Evolutionary conservation across 139 green algal species (phyloP).

Genomic region (Chlorella ohadii): DNA sequence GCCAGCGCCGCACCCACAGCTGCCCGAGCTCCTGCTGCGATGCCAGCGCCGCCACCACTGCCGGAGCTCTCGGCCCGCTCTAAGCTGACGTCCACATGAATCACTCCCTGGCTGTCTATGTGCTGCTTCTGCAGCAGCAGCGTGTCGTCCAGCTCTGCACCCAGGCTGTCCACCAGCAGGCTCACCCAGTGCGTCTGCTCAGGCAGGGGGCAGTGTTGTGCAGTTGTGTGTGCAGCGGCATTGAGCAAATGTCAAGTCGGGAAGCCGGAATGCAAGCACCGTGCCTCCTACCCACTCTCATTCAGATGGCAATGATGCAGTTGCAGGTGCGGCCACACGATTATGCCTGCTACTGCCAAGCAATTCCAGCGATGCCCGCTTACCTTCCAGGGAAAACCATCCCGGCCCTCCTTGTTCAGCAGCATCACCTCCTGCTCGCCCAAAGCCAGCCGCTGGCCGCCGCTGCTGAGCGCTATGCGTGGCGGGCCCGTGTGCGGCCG

Average conservation of each 20-base stretch:
- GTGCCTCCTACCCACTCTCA: no score
- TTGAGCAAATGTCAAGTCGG: background rate
- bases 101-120: background rate
- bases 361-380: background rate
- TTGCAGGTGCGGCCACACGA: no score
- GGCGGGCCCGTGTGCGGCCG: background rate
- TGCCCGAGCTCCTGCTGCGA: background rate
- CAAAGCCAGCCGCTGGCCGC: background rate
- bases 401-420: constrained; percentile 5
- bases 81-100: background rate
- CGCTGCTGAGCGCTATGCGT: background rate
- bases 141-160: background rate
- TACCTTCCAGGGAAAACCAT: constrained; percentile 6
- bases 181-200: background rate
- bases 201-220: no score
- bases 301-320: no score
- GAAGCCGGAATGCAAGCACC: no score
- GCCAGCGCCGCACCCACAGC: background rate
- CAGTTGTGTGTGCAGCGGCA: no score
- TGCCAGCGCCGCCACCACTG: background rate
- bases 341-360: no score
- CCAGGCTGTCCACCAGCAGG: background rate
- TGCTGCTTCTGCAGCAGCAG: background rate
- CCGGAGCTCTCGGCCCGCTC: background rate
- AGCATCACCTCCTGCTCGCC: background rate